Evolutionary conservation across 805 yeast genomes (phyloP), one percentile per base, ranked within the genome.

Genomic region (Myxozyma vanderwaltii): DNA sequence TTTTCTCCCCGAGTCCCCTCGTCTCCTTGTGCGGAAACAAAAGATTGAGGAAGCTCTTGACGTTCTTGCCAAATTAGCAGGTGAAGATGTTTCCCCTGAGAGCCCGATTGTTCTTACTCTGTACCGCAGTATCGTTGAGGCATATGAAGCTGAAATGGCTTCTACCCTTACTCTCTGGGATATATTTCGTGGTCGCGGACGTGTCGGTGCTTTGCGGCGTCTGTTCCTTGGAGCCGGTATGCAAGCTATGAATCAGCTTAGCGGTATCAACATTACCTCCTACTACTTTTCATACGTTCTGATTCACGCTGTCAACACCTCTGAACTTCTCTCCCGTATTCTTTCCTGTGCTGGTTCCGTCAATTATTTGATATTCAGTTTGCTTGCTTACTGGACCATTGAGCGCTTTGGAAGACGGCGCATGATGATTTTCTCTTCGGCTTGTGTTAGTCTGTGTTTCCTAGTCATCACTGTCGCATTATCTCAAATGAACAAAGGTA

Each of bases 1-100:
- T 49, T 78, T 83, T 63, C 75, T 88, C 46, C 91, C 94, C 21
- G 95, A 88, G 69, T 80, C 87, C 43, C 94, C 95, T 35, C 79
- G 95, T 68, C 87, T 75, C 74, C 81, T 75, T 62, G 85, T 88
- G 26, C 81, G 81, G 46, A 82, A 82, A 63, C 81, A 82, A 60
- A 73, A 80, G 26, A 68, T 81, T 56, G 83, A 80, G 17, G 77
- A 79, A 50, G 92, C 91, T 1, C 75, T 81, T 27, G 70, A 75
- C 26, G 80, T 84, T 29, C 75, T 88, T 63, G 70, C 85, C 15
- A 53, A 50, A 33, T 53, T 61, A 4, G 64, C 63, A 2, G 64
- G 64, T 23, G 60, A 63, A 21, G 38, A 53, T 26, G 47, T 63
- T 15, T 21, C 56, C 7, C 40, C 48, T 15, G 64, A 63, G 12